Percentiles rank a stretch among this genome's conserved stretches.
Evolutionary conservation across 495 filamentous ascomycete genomes (phyloP).

Genomic region (Cercophora samala): DNA sequence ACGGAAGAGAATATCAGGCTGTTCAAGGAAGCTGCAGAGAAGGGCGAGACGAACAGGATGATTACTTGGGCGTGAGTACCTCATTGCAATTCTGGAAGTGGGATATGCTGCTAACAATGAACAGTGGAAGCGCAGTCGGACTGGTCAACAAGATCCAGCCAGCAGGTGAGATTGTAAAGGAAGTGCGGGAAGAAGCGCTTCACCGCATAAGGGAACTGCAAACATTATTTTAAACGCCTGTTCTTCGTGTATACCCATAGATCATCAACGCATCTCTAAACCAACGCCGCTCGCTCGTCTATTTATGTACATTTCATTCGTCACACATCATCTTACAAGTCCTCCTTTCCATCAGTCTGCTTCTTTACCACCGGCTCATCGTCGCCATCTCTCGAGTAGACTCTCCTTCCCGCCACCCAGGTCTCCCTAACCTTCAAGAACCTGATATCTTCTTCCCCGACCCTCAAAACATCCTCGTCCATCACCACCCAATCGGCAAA

Average conservation of each 20-base stretch:
- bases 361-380: not conserved
- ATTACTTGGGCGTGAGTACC: slow-evolving; percentile 55
- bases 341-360: slow-evolving; percentile 10
- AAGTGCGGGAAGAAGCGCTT: slow-evolving; percentile 65
- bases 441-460: slow-evolving; percentile 45
- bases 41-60: slow-evolving; percentile 32
- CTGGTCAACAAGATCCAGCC: slow-evolving; percentile 63
- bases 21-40: slow-evolving; percentile 49
- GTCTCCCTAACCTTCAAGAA: slow-evolving; percentile 55
- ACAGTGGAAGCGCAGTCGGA: slow-evolving; percentile 55
- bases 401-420: slow-evolving; percentile 56
- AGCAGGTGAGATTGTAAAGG: slow-evolving; percentile 65
- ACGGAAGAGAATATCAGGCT: slow-evolving; percentile 57
- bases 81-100: not conserved
- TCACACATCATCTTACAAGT: slow-evolving; percentile 14
- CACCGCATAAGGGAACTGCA: slow-evolving; percentile 39
- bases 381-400: slow-evolving; percentile 37
- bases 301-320: not conserved
- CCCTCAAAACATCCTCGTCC: slow-evolving; percentile 42
- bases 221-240: not conserved
- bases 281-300: slow-evolving; percentile 6
- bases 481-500: slow-evolving; percentile 64
- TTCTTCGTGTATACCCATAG: not conserved
- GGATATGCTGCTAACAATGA: not conserved
- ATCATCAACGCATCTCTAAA: not conserved